Base-by-base conservation (phyloP, 768 basidiomycete species). In the Boletus tylopilopsis region DNA sequence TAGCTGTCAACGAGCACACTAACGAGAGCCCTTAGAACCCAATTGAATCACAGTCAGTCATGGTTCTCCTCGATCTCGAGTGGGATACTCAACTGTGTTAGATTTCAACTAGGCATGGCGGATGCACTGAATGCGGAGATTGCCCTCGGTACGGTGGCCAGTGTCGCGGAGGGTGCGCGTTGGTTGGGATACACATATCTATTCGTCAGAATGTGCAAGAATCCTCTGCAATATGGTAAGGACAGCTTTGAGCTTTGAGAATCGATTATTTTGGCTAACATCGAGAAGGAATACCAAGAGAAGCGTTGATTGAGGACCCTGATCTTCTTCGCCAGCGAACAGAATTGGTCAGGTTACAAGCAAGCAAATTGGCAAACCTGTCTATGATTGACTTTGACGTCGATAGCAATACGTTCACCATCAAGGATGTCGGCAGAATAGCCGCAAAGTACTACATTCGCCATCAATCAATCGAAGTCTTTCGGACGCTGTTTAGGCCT, bases 111-210 rank as follows among this genome's bases (percentile, higher is more conserved):
- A 25, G 94, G 96, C 1, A 82, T 98, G 69, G 75, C 87, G 38
- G 94, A 99, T 62, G 77, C 95, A 2, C 73, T 99, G 57, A 99
- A 98, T 63, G 96, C 94, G 2, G 96, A 99, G 64, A 87, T 99
- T 45, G 77, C 94, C 9, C 78, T 99, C 0, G 95, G 96, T 3
- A 98, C 96, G 1, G 95, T 99, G 22, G 79, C 91, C 1, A 94
- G 81, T 58, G 78, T 85, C 32, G 72, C 75, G 49, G 96, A 99
- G 63, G 96, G 84, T 7, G 83, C 95, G 13, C 84, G 84, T 54
- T 99, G 96, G 96, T 72, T 99, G 35, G 91, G 94, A 15, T 99
- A 96, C 65, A 97, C 96, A 2, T 99, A 98, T 65, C 79, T 98
- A 25, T 93, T 90, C 63, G 94, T 97, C 10, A 80, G 95, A 45